Percentiles rank a stretch among this genome's conserved stretches.
Conservation (phyloP, 352 stramenopile genomes). For the Aphanomyces stellatus region DNA sequence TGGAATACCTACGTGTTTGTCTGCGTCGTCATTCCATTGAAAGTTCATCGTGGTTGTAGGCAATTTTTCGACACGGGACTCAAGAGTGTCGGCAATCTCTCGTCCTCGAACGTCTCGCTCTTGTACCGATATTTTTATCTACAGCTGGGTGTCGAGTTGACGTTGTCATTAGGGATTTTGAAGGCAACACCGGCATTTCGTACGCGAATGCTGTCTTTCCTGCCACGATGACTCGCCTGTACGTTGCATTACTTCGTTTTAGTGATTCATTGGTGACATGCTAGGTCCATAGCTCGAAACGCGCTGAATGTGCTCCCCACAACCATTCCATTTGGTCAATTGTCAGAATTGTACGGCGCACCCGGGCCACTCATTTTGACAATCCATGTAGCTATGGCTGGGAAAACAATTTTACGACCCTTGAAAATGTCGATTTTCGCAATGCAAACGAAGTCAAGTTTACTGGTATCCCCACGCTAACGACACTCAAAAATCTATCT, state of each 20-base stretch:
- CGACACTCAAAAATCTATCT: not conserved
- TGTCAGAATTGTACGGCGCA: conserved; percentile 8
- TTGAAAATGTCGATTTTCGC: conserved; percentile 14
- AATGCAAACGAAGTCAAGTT: conserved; percentile 17
- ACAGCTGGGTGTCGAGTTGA: not conserved
- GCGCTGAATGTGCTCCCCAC: not conserved
- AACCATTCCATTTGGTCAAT: conserved; percentile 15
- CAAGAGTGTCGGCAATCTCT: conserved; percentile 1
- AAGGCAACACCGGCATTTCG: conserved; percentile 12
- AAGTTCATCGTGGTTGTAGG: not conserved
- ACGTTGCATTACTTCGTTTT: not conserved
- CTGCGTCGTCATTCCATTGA: not conserved
- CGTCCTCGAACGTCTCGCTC: not conserved
- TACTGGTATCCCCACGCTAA: not conserved
- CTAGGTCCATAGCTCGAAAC: conserved; percentile 2
- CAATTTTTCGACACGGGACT: conserved; percentile 2
- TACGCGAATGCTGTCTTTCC: conserved; percentile 5
- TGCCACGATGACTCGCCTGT: not conserved
- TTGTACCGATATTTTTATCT: not conserved
- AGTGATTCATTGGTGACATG: not conserved
- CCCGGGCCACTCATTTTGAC: not conserved
- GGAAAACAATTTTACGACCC: conserved; percentile 13
- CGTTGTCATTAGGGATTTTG: not conserved
- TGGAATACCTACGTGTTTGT: conserved; percentile 5
- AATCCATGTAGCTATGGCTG: conserved; percentile 13